These are phyloP conservation scores for Diaporthe sp. DNA, from an alignment of 2,329 filamentous ascomycete genomes.

Conservation along the genomic window DNA sequence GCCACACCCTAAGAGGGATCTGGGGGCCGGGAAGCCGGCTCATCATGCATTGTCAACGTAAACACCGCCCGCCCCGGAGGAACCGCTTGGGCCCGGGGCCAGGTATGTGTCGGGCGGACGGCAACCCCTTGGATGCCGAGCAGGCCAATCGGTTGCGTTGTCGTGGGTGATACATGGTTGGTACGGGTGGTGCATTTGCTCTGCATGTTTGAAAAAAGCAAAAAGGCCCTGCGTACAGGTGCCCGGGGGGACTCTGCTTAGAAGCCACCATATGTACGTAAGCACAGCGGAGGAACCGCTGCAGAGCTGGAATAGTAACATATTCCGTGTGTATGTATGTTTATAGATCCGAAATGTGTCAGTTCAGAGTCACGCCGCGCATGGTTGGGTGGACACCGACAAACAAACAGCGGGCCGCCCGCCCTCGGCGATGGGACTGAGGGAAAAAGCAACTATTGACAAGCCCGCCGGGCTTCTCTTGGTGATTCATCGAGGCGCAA, in stretches of 20 bases:
- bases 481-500: conserved; percentile 13
- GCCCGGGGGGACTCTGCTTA: not conserved
- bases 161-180: not conserved
- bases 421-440: not conserved
- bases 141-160: conserved; percentile 11
- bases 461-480: conserved; percentile 19
- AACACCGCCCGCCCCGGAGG: not conserved
- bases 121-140: conserved; percentile 1
- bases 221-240: not conserved
- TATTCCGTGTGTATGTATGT: not conserved
- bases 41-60: not conserved
- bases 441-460: conserved; percentile 20
- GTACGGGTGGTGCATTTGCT: not conserved
- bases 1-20: not conserved
- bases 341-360: not conserved
- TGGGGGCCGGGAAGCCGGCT: conserved; percentile 1
- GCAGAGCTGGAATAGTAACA: not conserved
- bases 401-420: not conserved
- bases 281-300: not conserved
- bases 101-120: not conserved
- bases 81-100: not conserved
- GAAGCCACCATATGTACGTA: not conserved
- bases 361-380: not conserved
- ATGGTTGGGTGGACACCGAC: not conserved
- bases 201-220: not conserved